Base-by-base conservation (phyloP, 371 early-diverging fungal species). In the Gilbertella persicaria region DNA sequence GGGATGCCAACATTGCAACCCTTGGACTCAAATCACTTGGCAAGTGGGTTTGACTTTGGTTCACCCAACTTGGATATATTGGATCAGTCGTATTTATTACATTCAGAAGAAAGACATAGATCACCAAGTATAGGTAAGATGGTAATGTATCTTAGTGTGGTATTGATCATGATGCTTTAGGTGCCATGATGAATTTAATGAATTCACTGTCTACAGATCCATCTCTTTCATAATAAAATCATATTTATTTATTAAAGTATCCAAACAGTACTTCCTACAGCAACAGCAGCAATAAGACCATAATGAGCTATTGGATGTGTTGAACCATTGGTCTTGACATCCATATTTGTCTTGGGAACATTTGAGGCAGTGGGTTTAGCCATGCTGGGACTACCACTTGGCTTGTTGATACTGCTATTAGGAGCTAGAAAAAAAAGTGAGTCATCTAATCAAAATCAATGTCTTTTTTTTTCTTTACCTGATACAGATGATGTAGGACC, bases 181-280 rank as follows among this genome's bases (percentile, higher is more conserved):
- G 59, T 52, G 50, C 56, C 19, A 67, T 67, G 67, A 58, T 65
- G 67, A 64, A 64, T 28, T 52, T 70, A 16, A 67, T 69, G 66
- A 53, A 50, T 43, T 56, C 67, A 10, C 49, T 69, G 10, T 61
- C 67, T 23, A 69, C 59, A 4, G 54, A 53, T 45, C 45, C 58
- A 25, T 30, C 45, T 26, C 20, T 35, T 25, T 29, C 41, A 43
- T 10, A 26, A 9, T 17, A 47, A 24, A 39, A n/a, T 19, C 24
- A 20, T 5, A 5, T 28, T 28, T 28, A 5, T 5, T 28, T 28
- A 28, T 28, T 28, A 28, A 9, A 33, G 13, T 33, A 33, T n/a
- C n/a, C n/a, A 33, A 33, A 9, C 33, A 6, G 13, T 12, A 29
- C 45, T 45, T 9, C 29, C 45, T 16, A 29, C 13, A 17, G 26